These are phyloP conservation scores for Elsinoe fawcettii DNA, from an alignment of 2,329 filamentous ascomycete species.

Conservation along the genomic window DNA sequence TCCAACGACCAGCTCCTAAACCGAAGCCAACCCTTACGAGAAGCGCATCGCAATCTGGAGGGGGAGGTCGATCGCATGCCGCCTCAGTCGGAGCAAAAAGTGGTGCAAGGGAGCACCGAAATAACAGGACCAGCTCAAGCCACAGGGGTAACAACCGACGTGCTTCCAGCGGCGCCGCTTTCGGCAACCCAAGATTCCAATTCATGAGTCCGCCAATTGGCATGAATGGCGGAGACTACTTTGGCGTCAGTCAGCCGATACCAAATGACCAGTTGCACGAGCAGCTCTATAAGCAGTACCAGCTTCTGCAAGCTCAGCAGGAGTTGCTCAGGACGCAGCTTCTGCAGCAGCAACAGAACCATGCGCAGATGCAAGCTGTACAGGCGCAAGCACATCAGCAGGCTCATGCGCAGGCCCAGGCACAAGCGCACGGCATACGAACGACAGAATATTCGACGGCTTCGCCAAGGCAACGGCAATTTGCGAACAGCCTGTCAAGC, in stretches of 20 bases:
- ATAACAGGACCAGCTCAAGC: constrained; percentile 41
- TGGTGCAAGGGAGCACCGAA: constrained; percentile 33
- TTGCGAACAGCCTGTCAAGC: constrained; percentile 26
- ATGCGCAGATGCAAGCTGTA: constrained; percentile 21
- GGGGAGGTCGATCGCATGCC: constrained; percentile 41
- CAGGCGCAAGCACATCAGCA: constrained; percentile 30
- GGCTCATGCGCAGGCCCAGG: constrained; percentile 29
- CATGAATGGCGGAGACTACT: constrained; percentile 36
- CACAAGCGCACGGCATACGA: constrained; percentile 27
- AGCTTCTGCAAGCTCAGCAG: constrained; percentile 30
- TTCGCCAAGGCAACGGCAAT: constrained; percentile 33
- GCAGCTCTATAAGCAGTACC: constrained; percentile 42
- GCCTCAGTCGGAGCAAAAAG: constrained; percentile 20
- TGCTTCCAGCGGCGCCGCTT: constrained; percentile 50
- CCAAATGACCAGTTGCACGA: constrained; percentile 39
- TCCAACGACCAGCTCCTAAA: constrained; percentile 50
- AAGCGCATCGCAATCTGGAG: constrained; percentile 36
- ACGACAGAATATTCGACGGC: constrained; percentile 26
- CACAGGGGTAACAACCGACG: constrained; percentile 46
- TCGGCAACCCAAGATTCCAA: constrained; percentile 32
- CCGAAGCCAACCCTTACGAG: constrained; percentile 47
- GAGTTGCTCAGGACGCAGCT: constrained; percentile 35
- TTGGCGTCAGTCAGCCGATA: constrained; percentile 23
- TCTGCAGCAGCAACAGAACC: constrained; percentile 36
- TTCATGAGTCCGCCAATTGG: constrained; percentile 39